These are phyloP conservation scores for Laburnicola sp. DNA, from an alignment of 2,329 filamentous ascomycete genomes.

Conservation along the genomic window DNA sequence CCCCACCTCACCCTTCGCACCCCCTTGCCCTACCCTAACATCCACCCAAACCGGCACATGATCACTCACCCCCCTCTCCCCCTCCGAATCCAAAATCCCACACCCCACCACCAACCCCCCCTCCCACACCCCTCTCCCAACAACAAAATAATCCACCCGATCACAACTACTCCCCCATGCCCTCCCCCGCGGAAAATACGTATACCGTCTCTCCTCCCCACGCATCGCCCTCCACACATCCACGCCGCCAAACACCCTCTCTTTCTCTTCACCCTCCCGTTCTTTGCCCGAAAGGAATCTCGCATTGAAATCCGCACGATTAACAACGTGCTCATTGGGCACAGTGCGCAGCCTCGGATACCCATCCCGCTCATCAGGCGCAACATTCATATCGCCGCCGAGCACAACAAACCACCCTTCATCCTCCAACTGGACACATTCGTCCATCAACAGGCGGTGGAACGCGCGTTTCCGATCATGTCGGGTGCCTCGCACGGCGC, in stretches of 20 bases:
- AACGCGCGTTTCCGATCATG: conserved; percentile 57
- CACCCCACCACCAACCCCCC: conserved; percentile 41
- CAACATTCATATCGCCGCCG: conserved; percentile 59
- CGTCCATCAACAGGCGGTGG: conserved; percentile 51
- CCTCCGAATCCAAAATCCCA: conserved; percentile 48
- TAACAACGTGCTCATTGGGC: conserved; percentile 54
- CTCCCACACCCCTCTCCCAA: conserved; percentile 48
- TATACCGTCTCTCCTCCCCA: conserved; percentile 51
- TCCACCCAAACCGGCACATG: conserved; percentile 57
- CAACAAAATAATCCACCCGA: conserved; percentile 57
- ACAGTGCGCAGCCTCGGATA: conserved; percentile 52
- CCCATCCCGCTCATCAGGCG: conserved; percentile 50
- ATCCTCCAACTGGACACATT: conserved; percentile 49
- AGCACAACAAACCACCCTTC: conserved; percentile 52
- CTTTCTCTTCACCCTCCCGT: conserved; percentile 9
- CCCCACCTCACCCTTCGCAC: too few species aligned
- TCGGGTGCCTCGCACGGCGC: conserved; percentile 49
- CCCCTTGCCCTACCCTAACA: conserved; percentile 9
- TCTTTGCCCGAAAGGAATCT: conserved; percentile 50
- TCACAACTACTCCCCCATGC: conserved; percentile 58
- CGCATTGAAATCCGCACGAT: conserved; percentile 55
- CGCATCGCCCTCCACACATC: conserved; percentile 56
- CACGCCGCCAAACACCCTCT: conserved; percentile 40
- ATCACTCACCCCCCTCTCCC: conserved; percentile 57
- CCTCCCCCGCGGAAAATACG: conserved; percentile 51